These are phyloP conservation scores for Fragaria iinumae DNA, from an alignment of 306 rosid genomes.

Conservation along the genomic window DNA sequence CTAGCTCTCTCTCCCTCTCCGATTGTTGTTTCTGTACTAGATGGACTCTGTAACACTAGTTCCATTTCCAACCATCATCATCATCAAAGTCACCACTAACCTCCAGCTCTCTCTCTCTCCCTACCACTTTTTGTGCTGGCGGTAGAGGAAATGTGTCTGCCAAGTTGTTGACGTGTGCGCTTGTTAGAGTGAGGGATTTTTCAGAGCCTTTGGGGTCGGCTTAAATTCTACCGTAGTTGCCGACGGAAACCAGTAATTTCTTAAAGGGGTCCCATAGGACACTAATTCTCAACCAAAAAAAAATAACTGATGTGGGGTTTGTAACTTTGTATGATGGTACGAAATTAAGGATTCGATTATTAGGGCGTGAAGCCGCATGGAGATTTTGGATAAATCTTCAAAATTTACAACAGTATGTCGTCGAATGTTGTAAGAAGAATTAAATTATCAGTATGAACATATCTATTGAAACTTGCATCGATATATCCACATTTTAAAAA, in stretches of 20 bases:
- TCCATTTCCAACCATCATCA: slow-evolving; percentile 32
- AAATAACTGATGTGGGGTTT: too few relatives aligned
- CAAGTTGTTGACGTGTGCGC: slow-evolving; percentile 25
- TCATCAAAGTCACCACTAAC: slow-evolving; percentile 31
- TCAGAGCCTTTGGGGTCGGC: background rate
- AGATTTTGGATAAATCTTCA: too few relatives aligned
- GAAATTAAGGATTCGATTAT: too few relatives aligned
- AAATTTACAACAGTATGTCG: too few relatives aligned
- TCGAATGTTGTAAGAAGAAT: too few relatives aligned
- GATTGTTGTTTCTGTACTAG: background rate
- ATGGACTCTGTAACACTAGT: background rate
- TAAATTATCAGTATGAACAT: too few relatives aligned
- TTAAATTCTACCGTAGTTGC: background rate
- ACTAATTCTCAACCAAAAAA: too few relatives aligned
- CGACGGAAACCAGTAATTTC: background rate
- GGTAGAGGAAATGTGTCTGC: background rate
- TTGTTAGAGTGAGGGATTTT: background rate
- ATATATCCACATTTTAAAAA: too few relatives aligned
- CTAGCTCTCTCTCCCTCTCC: slow-evolving; percentile 25
- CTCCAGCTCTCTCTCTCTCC: slow-evolving; percentile 16
- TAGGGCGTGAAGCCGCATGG: too few relatives aligned
- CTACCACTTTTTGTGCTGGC: slow-evolving; percentile 1
- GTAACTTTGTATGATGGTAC: too few relatives aligned
- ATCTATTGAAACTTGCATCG: too few relatives aligned
- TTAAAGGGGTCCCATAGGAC: too few relatives aligned